phyloP scores from a whole-genome alignment of 2,329 filamentous ascomycete species.

The Claviceps sp. region DNA sequence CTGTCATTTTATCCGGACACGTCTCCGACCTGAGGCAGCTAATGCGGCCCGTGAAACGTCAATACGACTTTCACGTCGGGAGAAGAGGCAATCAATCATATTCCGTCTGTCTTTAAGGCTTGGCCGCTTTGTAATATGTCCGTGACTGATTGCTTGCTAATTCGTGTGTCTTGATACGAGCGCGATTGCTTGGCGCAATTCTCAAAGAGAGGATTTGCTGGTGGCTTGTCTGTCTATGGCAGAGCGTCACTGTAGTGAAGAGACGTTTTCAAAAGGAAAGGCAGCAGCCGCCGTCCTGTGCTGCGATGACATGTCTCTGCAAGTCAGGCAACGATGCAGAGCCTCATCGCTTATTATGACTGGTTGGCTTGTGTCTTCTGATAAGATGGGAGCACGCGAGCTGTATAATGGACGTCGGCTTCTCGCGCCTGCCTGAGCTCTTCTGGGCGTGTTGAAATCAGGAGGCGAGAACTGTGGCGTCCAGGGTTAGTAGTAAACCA shows the following conservation, averaged over 20 bases:
- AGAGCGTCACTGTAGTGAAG: too few relatives aligned
- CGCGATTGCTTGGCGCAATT: not conserved
- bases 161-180: not conserved
- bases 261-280: not conserved
- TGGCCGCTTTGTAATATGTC: not conserved
- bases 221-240: not conserved
- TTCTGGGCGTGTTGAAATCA: not conserved
- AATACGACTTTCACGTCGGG: not conserved
- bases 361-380: not conserved
- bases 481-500: not conserved
- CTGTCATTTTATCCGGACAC: not conserved
- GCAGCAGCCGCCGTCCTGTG: not conserved
- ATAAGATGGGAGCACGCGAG: not conserved
- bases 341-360: not conserved
- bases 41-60: not conserved
- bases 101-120: not conserved
- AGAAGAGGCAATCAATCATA: not conserved
- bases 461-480: not conserved
- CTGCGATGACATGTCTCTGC: not conserved
- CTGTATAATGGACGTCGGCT: not conserved
- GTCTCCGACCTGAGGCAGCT: not conserved
- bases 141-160: not conserved
- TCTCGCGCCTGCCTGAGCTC: not conserved
- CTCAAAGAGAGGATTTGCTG: not conserved
- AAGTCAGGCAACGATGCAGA: not conserved